Base-by-base conservation (phyloP, 257 asterid species). In the Nicotiana noctiflora region DNA sequence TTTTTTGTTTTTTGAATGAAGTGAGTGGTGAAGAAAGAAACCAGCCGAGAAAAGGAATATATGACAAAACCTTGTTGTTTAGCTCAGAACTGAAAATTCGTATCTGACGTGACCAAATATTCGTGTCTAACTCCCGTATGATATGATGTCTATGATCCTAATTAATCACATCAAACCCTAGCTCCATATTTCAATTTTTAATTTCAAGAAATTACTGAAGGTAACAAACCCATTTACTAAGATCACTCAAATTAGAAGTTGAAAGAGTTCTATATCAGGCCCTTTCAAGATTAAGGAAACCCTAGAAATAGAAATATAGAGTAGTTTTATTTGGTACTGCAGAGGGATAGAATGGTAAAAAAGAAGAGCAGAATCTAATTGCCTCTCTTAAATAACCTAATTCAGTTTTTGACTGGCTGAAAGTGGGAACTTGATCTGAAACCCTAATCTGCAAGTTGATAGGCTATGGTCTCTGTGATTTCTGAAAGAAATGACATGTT, bases 91-190 rank as follows among this genome's bases (percentile, higher is more conserved):
- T 81, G 88, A 85, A 83, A 84, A 87, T 86, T 82, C 79, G 85
- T 76, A 6, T 86, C 88, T 84, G 93, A 89, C 55, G 82, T 84
- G 89, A 86, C 91, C 84, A 87, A 89, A 92, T 92, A 91, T 90
- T 88, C 94, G 63, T 81, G 81, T 66, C 77, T 81, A 87, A 80
- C 74, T 25, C 84, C 61, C 49, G 49, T 65, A 76, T 65, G 82
- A 55, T 79, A 65, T 83, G 64, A 67, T 85, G 74, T 80, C 29
- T 56, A 57, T 34, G 12, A 21, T 61, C 23, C 46, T 82, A 31
- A 70, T 52, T 82, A 31, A 70, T 52, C 64, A 25, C 81, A 80
- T 70, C 83, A 83, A 89, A 81, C 93, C 93, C 91, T 88, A 89
- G 79, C 75, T 53, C 53, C 31, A 68, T 77, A 77, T 6, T 57